Evolutionary conservation across 805 yeast species (phyloP), one percentile per base, ranked within the genome.

Genomic region (Candida insectalens): DNA sequence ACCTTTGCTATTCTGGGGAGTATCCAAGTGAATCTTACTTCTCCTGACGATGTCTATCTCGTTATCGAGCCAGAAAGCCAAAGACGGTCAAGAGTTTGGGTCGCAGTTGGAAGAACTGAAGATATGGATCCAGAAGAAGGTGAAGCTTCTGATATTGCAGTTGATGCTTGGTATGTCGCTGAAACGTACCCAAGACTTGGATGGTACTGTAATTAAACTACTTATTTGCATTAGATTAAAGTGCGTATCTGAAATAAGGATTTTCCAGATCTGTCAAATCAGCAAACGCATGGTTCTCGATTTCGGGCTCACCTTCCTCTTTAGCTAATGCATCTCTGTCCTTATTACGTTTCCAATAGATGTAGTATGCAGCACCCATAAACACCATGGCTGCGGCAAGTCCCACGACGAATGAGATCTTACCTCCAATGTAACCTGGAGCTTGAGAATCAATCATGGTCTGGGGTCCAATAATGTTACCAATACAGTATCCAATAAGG

Each of bases 391-490:
- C 22, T 3, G 33, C 39, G 6, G 32, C 33, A 29, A 40, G 42
- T 41, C 60, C 58, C 8, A 50, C 63, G 31, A 62, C 67, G 44
- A 65, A 61, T 27, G 61, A 51, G 30, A 53, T 53, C 43, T 73
- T 72, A 4, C 77, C 81, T 25, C 71, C 69, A n/a, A 48, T 55
- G 45, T 79, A 82, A 27, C 54, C 48, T 5, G 87, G 87, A n/a
- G 73, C 76, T 37, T 78, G 66, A 9, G 55, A 42, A 0, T 67
- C 55, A 38, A 62, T 65, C 59, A 82, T 82, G 13, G 82, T 65
- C 53, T 78, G 85, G 4, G 92, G 87, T 2, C 88, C 89, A 37
- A 77, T 68, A 26, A 81, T 60, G 50, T 78, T 75, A 12, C 84
- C 83, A 29, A 74, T 69, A 27, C 83, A 74, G 50, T 77, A 82